Conservation (phyloP, 176 grass and related monocot genomes). For the Zea mays region Zm-B73-REFERENCE-NAM-5.0 NC_050100.1:13124501-13125000, state of each 20-base stretch:
- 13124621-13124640: constrained; percentile 74
- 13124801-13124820: neutral
- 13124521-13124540: constrained; percentile 74
- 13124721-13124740: neutral
- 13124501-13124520: constrained; percentile 71
- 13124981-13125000: constrained; percentile 76
- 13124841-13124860: neutral
- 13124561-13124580: constrained; percentile 79
- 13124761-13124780: neutral
- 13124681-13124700: neutral
- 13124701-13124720: neutral
- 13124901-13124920: constrained; percentile 81
- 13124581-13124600: constrained; percentile 69
- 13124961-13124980: constrained; percentile 80
- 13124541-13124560: constrained; percentile 91
- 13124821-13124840: neutral
- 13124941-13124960: constrained; percentile 76
- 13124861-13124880: neutral
- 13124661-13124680: neutral
- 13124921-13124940: constrained; percentile 85
- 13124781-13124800: neutral
- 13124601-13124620: constrained; percentile 84
- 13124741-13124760: neutral
- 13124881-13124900: constrained; percentile 47
- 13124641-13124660: constrained; percentile 49